A percentile compares a stretch with the other conserved stretches of the same genome.
phyloP scores from a whole-genome alignment of 805 yeast genomes.

The Saccharomycopsis selenospora region DNA sequence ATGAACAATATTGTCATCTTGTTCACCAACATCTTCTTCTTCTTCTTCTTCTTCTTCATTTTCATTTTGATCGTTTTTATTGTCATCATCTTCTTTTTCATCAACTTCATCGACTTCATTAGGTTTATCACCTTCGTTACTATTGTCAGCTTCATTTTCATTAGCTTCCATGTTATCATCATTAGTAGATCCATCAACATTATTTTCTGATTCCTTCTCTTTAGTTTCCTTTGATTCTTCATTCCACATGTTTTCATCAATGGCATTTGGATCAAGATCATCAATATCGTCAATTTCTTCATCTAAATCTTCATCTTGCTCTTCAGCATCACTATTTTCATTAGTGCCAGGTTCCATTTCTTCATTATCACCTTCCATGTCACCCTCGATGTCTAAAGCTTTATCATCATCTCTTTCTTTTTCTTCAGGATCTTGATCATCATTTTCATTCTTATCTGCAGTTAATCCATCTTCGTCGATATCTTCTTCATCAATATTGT shows the following conservation, averaged over 20 bases:
- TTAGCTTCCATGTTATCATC: slow-evolving; percentile 44
- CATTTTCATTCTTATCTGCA: slow-evolving; percentile 58
- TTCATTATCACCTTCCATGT: slow-evolving; percentile 91
- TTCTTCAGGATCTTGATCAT: slow-evolving; percentile 42
- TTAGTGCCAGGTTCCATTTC: slow-evolving; percentile 61
- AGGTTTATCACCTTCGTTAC: slow-evolving; percentile 34
- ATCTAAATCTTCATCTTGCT: slow-evolving; percentile 61
- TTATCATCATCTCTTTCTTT: slow-evolving; percentile 70
- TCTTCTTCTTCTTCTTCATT: slow-evolving; percentile 32
- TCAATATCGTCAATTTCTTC: slow-evolving; percentile 86
- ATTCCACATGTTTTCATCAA: slow-evolving; percentile 98
- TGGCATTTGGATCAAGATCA: slow-evolving; percentile 87
- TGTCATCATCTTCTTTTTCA: slow-evolving; percentile 26
- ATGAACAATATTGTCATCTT: slow-evolving; percentile 45
- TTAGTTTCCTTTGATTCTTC: slow-evolving; percentile 75
- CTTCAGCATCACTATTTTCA: slow-evolving; percentile 41
- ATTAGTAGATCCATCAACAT: slow-evolving; percentile 53
- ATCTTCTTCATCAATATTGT: slow-evolving; percentile 87
- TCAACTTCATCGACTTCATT: slow-evolving; percentile 27
- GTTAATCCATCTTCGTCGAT: slow-evolving; percentile 54
- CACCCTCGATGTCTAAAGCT: slow-evolving; percentile 93
- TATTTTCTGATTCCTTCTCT: slow-evolving; percentile 73
- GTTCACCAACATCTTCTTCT: slow-evolving; percentile 36
- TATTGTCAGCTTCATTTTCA: slow-evolving; percentile 34
- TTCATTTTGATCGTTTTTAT: slow-evolving; percentile 31